A percentile compares a stretch with the other conserved stretches of the same genome.
phyloP scores from a whole-genome alignment of 495 filamentous ascomycete genomes.

The Trichoderma gamsii region DNA sequence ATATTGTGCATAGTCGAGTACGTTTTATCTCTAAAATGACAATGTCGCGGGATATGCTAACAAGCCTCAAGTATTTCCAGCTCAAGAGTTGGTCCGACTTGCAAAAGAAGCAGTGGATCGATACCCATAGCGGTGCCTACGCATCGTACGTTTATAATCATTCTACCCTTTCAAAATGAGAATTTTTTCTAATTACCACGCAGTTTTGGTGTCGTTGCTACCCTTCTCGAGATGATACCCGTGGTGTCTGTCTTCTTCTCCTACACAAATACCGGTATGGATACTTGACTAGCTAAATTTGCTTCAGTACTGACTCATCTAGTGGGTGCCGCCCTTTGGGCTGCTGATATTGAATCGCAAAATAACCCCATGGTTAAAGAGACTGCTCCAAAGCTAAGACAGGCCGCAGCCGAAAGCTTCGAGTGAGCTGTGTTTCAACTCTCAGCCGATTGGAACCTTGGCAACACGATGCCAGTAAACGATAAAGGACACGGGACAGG shows the following conservation, averaged over 20 bases:
- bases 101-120: slow-evolving; percentile 58
- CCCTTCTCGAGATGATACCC: slow-evolving; percentile 78
- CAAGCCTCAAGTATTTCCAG: slow-evolving; percentile 63
- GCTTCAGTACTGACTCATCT: slow-evolving; percentile 22
- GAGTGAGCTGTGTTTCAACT: slow-evolving; percentile 28
- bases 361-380: slow-evolving; percentile 40
- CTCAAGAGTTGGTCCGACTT: slow-evolving; percentile 69
- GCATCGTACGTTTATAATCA: slow-evolving; percentile 56
- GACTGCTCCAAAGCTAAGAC: slow-evolving; percentile 49
- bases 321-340: slow-evolving; percentile 89
- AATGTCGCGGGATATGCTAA: background rate
- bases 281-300: slow-evolving; percentile 2
- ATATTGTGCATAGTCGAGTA: slow-evolving; percentile 32
- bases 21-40: slow-evolving; percentile 1
- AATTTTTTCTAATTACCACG: slow-evolving; percentile 17
- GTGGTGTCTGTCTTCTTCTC: slow-evolving; percentile 75
- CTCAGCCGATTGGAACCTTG: background rate
- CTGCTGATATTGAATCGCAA: slow-evolving; percentile 76
- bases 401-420: slow-evolving; percentile 46
- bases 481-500: background rate
- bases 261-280: slow-evolving; percentile 75
- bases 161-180: background rate
- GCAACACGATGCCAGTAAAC: background rate
- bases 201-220: slow-evolving; percentile 73
- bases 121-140: slow-evolving; percentile 59